Base-by-base conservation (phyloP, 345 rosid genomes). In the Populus simonii region DNA sequence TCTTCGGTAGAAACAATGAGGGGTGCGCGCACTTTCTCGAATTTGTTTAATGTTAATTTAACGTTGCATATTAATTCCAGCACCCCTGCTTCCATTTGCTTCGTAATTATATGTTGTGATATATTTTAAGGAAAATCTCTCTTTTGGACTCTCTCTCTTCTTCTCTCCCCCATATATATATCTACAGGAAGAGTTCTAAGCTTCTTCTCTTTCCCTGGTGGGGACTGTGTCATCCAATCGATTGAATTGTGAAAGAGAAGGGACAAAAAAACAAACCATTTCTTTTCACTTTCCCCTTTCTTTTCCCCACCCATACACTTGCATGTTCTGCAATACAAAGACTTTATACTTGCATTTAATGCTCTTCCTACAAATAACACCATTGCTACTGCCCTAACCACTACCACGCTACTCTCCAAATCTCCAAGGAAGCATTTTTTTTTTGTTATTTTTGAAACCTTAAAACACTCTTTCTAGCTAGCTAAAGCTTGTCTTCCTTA, bases 231-330 rank as follows among this genome's bases (percentile, higher is more conserved):
- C 75, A 65, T 86, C 87, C 85, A 75, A 71, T 70, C 78, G 79
- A 81, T 71, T 62, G 69, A 70, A 71, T 38, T 74, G 76, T 74
- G 83, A 49, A 78, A 78, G 77, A 67, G 70, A 77, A 78, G 85
- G 69, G 85, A 87, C 87, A 87, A n/a, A 82, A 78, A 63, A 84
- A 78, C 80, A 78, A 77, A 82, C 84, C 89, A 86, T 90, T 70
- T 84, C 85, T 82, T 78, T 8, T 20, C 61, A 20, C 23, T 55
- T 20, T 55, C 12, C 79, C 7, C 76, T 74, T 72, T 67, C 79
- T 79, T 80, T 80, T 78, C 51, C 66, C 81, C 51, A 73, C 84
- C 84, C 90, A 86, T 84, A 86, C 89, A 87, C 76, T 78, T 85
- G 87, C 93, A 88, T 85, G 91, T 88, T 85, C 88, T 82, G 16